A percentile compares a stretch with the other conserved stretches of the same genome.
Evolutionary conservation across 805 yeast species (phyloP).

Genomic region (Hemisphaericaspora nanyangensis): DNA sequence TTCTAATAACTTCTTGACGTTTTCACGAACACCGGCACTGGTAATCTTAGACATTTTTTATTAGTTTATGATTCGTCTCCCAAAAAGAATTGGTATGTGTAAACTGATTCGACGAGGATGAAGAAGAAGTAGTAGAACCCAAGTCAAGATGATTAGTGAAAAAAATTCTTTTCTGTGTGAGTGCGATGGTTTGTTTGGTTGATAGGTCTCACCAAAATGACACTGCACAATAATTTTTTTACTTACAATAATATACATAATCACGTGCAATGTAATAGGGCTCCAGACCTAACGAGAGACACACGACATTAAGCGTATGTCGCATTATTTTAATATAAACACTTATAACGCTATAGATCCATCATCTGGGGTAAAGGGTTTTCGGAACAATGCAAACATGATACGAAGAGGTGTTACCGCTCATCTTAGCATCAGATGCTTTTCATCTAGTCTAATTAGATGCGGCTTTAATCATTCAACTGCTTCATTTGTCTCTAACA

Average conservation of each 20-base stretch:
- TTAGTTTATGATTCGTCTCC: conserved; percentile 60
- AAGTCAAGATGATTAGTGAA: not conserved
- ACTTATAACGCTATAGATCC: no score
- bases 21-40: conserved; percentile 90
- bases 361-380: no score
- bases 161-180: not conserved
- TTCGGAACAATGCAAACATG: no score
- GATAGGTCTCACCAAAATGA: not conserved
- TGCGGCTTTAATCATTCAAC: no score
- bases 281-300: not conserved
- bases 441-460: no score
- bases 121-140: conserved; percentile 18
- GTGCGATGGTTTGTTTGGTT: no score
- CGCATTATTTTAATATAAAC: no score
- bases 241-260: not conserved
- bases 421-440: no score
- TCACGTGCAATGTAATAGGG: not conserved
- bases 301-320: no score
- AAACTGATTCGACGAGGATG: conserved; percentile 58
- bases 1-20: conserved; percentile 88
- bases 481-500: no score
- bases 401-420: no score
- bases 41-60: conserved; percentile 80
- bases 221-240: not conserved
- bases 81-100: conserved; percentile 49